These are phyloP conservation scores for Phoma sp. DNA, from an alignment of 2,329 filamentous ascomycete species.

Conservation along the genomic window DNA sequence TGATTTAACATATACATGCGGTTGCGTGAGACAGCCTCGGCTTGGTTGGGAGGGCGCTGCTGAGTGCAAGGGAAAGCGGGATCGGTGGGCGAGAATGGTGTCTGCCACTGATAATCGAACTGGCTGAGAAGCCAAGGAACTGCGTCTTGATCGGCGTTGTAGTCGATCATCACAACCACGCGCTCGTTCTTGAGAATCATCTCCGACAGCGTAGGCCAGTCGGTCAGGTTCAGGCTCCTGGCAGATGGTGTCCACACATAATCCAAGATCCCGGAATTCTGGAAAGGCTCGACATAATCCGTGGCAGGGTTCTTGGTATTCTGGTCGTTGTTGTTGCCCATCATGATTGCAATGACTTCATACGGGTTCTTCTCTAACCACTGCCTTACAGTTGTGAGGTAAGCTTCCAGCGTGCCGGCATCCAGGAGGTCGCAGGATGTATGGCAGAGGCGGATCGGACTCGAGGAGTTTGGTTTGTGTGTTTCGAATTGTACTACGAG, in stretches of 20 bases:
- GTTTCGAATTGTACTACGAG: slow-evolving; percentile 64
- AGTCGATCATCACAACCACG: slow-evolving; percentile 45
- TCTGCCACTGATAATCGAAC: slow-evolving; percentile 90
- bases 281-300: slow-evolving; percentile 71
- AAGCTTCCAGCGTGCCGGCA: slow-evolving; percentile 76
- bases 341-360: slow-evolving; percentile 85
- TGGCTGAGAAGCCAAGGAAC: slow-evolving; percentile 87
- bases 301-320: slow-evolving; percentile 62
- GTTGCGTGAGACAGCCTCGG: slow-evolving; percentile 56
- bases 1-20: slow-evolving; percentile 87
- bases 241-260: slow-evolving; percentile 76
- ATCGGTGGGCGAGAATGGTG: slow-evolving; percentile 77
- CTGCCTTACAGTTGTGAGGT: slow-evolving; percentile 69
- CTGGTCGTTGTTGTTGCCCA: slow-evolving; percentile 71
- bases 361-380: slow-evolving; percentile 82
- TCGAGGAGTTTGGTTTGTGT: slow-evolving; percentile 60
- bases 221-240: slow-evolving; percentile 71
- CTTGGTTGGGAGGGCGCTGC: slow-evolving; percentile 75
- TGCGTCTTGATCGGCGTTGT: slow-evolving; percentile 70
- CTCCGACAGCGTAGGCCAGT: slow-evolving; percentile 83
- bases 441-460: slow-evolving; percentile 75
- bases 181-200: slow-evolving; percentile 49
- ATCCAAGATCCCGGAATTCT: slow-evolving; percentile 71
- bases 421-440: slow-evolving; percentile 82
- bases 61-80: slow-evolving; percentile 76